phyloP scores from a whole-genome alignment of 1,139 yeast genomes.

The Tardiomyces depauwii region DNA sequence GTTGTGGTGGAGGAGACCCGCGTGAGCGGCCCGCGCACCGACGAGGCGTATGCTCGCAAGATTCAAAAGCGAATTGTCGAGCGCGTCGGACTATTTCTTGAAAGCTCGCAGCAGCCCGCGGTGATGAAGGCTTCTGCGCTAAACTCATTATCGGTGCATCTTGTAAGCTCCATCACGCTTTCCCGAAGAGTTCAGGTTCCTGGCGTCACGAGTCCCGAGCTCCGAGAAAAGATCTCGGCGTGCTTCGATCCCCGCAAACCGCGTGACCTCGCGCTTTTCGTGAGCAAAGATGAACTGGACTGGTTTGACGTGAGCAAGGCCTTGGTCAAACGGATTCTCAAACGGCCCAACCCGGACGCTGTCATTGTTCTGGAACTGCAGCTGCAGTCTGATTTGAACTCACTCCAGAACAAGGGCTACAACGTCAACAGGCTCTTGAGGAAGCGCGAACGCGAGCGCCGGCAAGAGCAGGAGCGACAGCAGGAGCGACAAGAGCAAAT shows the following conservation, averaged over 20 bases:
- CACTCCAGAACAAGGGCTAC: constrained; percentile 28
- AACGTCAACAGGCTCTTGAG: constrained; percentile 26
- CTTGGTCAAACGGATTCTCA: constrained; percentile 19
- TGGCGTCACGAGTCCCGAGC: constrained; percentile 5
- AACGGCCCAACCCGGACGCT: constrained; percentile 27
- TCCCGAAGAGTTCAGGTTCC: constrained; percentile 17
- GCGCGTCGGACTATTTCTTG: constrained; percentile 24
- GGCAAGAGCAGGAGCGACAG: background rate
- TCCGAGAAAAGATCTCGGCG: constrained; percentile 13
- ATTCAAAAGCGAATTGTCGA: constrained; percentile 18
- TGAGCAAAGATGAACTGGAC: constrained; percentile 13
- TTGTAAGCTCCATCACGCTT: constrained; percentile 18
- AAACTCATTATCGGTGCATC: constrained; percentile 14
- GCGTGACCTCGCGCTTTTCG: constrained; percentile 3
- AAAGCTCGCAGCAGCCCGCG: constrained; percentile 16
- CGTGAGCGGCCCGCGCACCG: constrained; percentile 11
- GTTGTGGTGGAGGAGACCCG: constrained; percentile 15
- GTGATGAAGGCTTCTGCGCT: constrained; percentile 7
- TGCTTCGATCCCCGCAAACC: constrained; percentile 10
- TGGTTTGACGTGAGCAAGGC: constrained; percentile 31
- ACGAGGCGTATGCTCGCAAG: constrained; percentile 5
- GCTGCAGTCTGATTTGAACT: constrained; percentile 20
- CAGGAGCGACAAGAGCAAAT: background rate
- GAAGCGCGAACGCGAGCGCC: constrained; percentile 14
- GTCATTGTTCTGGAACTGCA: constrained; percentile 29